phyloP scores from a whole-genome alignment of 768 basidiomycete genomes.

The Brasilioporus rufonigricans region DNA sequence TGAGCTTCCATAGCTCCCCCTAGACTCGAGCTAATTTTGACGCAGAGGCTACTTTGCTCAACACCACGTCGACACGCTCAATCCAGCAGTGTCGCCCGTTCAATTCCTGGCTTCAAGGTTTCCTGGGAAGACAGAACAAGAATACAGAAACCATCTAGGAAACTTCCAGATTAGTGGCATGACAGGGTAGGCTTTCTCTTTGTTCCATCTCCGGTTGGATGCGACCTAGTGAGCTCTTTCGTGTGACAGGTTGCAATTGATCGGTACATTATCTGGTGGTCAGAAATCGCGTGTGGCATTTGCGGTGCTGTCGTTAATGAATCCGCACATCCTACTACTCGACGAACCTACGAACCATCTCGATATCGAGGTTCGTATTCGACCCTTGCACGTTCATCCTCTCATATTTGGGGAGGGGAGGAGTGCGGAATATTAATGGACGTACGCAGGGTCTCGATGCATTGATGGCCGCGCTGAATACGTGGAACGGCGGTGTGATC shows the following conservation, averaged over 20 bases:
- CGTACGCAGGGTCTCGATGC: slow-evolving; percentile 86
- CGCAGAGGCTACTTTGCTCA: slow-evolving; percentile 88
- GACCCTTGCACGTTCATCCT: neutral
- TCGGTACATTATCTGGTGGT: slow-evolving; percentile 91
- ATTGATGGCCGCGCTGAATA: slow-evolving; percentile 75
- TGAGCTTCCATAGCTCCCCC: slow-evolving; percentile 35
- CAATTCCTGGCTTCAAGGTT: slow-evolving; percentile 89
- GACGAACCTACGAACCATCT: slow-evolving; percentile 98
- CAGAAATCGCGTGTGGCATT: slow-evolving; percentile 97
- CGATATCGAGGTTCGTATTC: slow-evolving; percentile 76
- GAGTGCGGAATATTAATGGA: neutral
- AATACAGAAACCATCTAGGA: slow-evolving; percentile 92
- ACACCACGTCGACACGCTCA: slow-evolving; percentile 91
- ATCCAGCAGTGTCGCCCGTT: slow-evolving; percentile 84
- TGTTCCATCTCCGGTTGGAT: neutral
- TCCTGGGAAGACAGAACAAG: slow-evolving; percentile 94
- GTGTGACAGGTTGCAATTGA: slow-evolving; percentile 66
- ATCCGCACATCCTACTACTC: slow-evolving; percentile 88
- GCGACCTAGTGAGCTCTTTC: neutral
- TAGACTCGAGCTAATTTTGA: neutral
- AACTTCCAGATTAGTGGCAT: slow-evolving; percentile 97
- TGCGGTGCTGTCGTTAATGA: slow-evolving; percentile 78
- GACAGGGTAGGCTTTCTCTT: slow-evolving; percentile 67
- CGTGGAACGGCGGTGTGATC: slow-evolving; percentile 91
- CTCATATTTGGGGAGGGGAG: too few relatives aligned